A percentile compares a stretch with the other conserved stretches of the same genome.
These are phyloP conservation scores for Vicia faba DNA, from an alignment of 306 rosid species.

Conservation along the genomic window DNA sequence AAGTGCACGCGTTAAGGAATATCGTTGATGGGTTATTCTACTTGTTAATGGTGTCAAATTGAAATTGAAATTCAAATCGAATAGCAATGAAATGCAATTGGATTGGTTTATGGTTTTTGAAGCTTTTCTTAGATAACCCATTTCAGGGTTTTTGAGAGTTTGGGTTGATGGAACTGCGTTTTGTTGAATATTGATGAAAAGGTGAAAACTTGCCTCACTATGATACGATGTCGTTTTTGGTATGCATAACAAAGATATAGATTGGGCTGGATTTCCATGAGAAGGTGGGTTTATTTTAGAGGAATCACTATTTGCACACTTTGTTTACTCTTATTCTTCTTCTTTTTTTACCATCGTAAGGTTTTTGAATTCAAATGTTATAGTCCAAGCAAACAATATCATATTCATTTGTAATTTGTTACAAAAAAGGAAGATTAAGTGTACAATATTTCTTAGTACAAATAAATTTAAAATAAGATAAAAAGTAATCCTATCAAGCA, in stretches of 20 bases:
- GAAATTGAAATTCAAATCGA: conserved; percentile 30
- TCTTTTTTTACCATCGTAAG: no score
- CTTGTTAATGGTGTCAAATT: conserved; percentile 14
- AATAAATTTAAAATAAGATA: no score
- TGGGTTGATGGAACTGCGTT: conserved; percentile 5
- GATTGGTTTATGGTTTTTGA: conserved; percentile 55
- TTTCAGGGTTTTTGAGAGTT: conserved; percentile 53
- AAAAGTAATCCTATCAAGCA: no score
- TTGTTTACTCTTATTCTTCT: no score
- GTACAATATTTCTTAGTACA: no score
- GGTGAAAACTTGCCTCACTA: not conserved
- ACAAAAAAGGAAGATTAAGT: no score
- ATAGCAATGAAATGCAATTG: conserved; percentile 38
- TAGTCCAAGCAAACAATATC: no score
- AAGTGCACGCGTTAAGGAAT: conserved; percentile 47
- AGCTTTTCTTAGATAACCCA: conserved; percentile 73
- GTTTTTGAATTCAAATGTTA: no score
- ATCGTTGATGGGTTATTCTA: conserved; percentile 34
- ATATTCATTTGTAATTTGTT: no score
- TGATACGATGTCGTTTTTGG: conserved; percentile 27
- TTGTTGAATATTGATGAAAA: not conserved
- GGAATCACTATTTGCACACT: not conserved
- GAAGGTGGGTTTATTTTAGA: not conserved
- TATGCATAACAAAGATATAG: not conserved
- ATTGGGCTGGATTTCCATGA: not conserved